Evolutionary conservation across 257 asterid species (phyloP).

Genomic region (Solanum gandarillasii): DNA sequence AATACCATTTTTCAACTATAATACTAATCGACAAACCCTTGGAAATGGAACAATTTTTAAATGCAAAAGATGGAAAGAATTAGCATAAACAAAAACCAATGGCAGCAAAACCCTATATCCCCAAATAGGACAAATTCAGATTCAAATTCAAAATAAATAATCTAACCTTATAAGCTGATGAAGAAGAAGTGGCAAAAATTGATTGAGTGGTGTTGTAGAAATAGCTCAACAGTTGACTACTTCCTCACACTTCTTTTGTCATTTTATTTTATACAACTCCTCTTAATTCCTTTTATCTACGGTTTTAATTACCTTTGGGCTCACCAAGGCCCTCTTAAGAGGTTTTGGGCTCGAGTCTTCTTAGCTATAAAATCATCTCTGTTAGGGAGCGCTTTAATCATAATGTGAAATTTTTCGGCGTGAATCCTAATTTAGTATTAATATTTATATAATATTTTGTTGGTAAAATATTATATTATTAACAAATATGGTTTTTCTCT

Average conservation of each 20-base stretch:
- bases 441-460: too few species aligned
- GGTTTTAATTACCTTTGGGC: too few species aligned
- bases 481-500: too few species aligned
- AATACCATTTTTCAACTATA: background rate
- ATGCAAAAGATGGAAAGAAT: background rate
- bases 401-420: too few species aligned
- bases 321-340: too few species aligned
- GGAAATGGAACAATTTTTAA: background rate
- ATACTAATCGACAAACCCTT: background rate
- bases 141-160: background rate
- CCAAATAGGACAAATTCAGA: background rate
- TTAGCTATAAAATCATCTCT: too few species aligned
- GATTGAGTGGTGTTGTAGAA: background rate
- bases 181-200: background rate
- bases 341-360: too few species aligned
- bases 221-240: background rate
- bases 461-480: too few species aligned
- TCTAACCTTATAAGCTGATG: background rate
- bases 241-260: background rate
- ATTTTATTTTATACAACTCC: background rate
- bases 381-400: too few species aligned
- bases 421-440: too few species aligned
- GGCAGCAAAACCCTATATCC: background rate
- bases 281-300: too few species aligned
- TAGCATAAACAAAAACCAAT: too few species aligned